phyloP scores from a whole-genome alignment of 306 rosid genomes.

The Quercus ilex region DNA sequence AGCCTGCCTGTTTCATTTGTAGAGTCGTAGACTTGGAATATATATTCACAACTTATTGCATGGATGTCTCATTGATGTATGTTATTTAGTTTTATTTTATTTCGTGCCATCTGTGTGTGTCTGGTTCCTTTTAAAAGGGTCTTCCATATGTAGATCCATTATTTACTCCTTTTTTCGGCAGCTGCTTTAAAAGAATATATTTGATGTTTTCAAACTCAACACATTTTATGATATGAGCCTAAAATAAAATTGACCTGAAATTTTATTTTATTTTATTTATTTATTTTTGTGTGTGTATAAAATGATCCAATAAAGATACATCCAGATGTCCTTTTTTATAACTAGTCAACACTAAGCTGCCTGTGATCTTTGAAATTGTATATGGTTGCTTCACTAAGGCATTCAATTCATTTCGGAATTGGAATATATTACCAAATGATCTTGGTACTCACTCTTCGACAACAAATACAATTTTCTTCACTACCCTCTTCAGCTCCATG shows the following conservation, averaged over 20 bases:
- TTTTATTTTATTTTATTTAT: not conserved
- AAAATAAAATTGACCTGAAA: not conserved
- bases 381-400: not conserved
- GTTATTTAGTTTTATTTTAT: not conserved
- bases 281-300: not conserved
- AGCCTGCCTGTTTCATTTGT: not conserved
- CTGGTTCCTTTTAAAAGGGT: not conserved
- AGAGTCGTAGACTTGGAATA: not conserved
- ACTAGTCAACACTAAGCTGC: not conserved
- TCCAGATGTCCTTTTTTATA: not conserved
- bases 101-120: not conserved
- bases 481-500: not conserved
- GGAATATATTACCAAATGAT: not conserved
- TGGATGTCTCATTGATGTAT: not conserved
- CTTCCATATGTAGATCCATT: not conserved
- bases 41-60: not conserved
- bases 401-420: not conserved
- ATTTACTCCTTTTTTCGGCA: not conserved
- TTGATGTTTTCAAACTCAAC: not conserved
- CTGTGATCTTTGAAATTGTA: not conserved
- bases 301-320: not conserved
- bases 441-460: not conserved
- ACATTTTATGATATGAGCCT: not conserved
- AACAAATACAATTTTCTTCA: not conserved
- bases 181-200: not conserved